Base-by-base conservation (phyloP, 208 protist genomes). In the Porcisia deanei region DNA sequence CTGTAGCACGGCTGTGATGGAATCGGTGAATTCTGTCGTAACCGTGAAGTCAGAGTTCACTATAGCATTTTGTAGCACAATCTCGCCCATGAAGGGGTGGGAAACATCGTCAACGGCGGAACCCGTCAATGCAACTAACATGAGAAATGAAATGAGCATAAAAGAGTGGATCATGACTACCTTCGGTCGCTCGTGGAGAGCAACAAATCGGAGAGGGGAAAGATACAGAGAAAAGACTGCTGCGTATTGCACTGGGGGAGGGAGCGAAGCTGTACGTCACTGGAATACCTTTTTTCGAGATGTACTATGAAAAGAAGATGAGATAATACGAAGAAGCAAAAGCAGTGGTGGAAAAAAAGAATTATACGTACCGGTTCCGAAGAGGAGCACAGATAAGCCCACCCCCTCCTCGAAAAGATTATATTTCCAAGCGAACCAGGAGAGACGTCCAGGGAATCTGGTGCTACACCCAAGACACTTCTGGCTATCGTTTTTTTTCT, bases 51-150 rank as follows among this genome's bases (percentile, higher is more conserved):
- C 52, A 20, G 81, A 69, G 58, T 80, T 67, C 2, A 57, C 39
- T 37, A 82, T 64, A 20, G 83, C 83, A 73, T 81, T 75, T 25
- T 78, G 45, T 25, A 94, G 71, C 22, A 85, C 70, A 41, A 94
- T 82, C 55, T 85, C 73, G 43, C 77, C 73, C 47, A 79, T 77
- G 58, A 90, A 90, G 25, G 61, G 63, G 1, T 87, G 52, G 0
- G 90, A 75, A n/a, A 76, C 55, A 22, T 88, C 57, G 12, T 37
- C 80, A 3, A 45, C 77, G 16, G 39, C 53, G 39, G 52, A 37
- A n/a, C 37, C 18, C 37, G 20, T 12, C 9, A 30, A 20, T 37
- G 52, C 5, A 18, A 61, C n/a, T 16, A 66, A 25, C 52, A 76
- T 30, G 0, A 61, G 3, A 22, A 84, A 52, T 67, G 16, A 30